These are phyloP conservation scores for Geum urbanum DNA, from an alignment of 306 rosid species.

Conservation along the genomic window DNA sequence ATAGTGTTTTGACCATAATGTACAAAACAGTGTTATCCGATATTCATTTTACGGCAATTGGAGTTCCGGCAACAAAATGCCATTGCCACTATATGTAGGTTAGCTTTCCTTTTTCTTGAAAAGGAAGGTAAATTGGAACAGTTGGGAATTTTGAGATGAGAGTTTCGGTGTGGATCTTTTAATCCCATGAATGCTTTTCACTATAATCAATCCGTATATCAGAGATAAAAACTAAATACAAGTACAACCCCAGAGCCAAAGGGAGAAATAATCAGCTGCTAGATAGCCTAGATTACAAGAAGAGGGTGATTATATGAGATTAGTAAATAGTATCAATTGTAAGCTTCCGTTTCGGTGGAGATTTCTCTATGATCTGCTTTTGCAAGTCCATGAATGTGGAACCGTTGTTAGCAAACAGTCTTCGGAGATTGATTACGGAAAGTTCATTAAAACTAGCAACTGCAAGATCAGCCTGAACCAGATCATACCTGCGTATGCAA, in stretches of 20 bases:
- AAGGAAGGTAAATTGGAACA: not conserved
- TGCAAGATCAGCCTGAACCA: conserved; percentile 97
- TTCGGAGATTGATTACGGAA: conserved; percentile 89
- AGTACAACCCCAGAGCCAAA: conserved; percentile 3
- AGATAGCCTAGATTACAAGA: conserved; percentile 52
- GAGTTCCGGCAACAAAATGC: not conserved
- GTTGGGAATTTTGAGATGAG: not conserved
- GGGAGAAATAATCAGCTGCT: conserved; percentile 20
- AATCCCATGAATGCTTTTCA: not conserved
- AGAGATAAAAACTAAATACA: not conserved
- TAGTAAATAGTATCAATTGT: conserved; percentile 78
- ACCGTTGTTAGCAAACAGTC: conserved; percentile 88
- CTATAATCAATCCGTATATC: not conserved
- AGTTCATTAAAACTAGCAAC: conserved; percentile 82
- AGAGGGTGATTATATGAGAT: conserved; percentile 14
- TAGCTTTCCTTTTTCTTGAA: not conserved
- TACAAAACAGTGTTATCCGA: too few relatives aligned
- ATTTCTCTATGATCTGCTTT: conserved; percentile 68
- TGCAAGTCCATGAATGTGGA: conserved; percentile 88
- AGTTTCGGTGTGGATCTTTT: not conserved
- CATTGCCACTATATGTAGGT: not conserved
- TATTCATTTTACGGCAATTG: not conserved
- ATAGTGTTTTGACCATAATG: too few relatives aligned
- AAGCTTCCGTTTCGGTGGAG: conserved; percentile 81
- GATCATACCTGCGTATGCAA: conserved; percentile 64